Evolutionary conservation across 2,329 filamentous ascomycete species (phyloP), one percentile per base, ranked within the genome.

Genomic region (Fusarium protoensiforme): DNA sequence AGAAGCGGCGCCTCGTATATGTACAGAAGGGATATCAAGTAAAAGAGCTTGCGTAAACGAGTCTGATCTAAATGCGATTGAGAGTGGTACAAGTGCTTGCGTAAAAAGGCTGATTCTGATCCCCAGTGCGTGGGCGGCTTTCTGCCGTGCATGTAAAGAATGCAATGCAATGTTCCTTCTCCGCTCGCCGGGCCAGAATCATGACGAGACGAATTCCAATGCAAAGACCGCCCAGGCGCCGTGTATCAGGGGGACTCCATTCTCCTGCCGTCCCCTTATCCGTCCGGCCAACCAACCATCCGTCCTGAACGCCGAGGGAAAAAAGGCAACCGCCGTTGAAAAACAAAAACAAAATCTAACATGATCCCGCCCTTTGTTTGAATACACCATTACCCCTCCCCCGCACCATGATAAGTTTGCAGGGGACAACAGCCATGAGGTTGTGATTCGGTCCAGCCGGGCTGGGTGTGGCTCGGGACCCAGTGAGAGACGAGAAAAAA

Each of bases 371-470:
- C 46, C 27, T n/a, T 53, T 31, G 46, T 31, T 31, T 53, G 46
- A 53, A 53, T 53, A 53, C 27, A 31, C 18, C 46, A 31, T 53
- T 53, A 51, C 46, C 46, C 46, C 46, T 53, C 27, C 46, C 46
- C 46, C 46, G 46, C 24, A 51, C 27, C 18, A 13, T 18, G 18
- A 14, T 46, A 46, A 22, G 41, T 46, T 46, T 22, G 41, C 22
- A 46, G 43, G 59, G 53, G 58, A 59, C 41, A 61, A 61, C 43
- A 27, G 46, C 29, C 36, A 59, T n/a, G 36, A 53, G 56, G 43
- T 64, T 61, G 57, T 65, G 61, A 61, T 67, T 67, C 65, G 72
- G 69, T 51, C 69, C 72, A 75, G 69, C 74, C 74, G 60, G 56
- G 43, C 27, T 31, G 58, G 57, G 64, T 72, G 38, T 64, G 39